Evolutionary conservation across 2,329 filamentous ascomycete species (phyloP).

Genomic region (Ophiocordyceps camponoti-rufipedis): DNA sequence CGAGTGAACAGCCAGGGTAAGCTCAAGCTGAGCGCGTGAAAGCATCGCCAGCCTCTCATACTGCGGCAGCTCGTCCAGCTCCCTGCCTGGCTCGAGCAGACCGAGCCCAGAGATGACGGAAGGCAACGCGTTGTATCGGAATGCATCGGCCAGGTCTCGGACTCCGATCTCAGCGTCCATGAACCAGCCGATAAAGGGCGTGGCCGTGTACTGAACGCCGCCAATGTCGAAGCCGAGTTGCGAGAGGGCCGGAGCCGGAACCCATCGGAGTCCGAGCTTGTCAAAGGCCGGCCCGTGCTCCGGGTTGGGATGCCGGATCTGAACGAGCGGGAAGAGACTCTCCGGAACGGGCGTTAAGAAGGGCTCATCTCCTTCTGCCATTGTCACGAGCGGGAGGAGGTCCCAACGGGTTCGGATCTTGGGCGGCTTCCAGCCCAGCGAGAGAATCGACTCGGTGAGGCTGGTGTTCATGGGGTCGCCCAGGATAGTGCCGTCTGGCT

Average conservation of each 20-base stretch:
- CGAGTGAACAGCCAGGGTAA: slow-evolving; percentile 1
- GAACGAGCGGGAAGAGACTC: not conserved
- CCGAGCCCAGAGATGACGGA: not conserved
- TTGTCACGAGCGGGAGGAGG: slow-evolving; percentile 1
- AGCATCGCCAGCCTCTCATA: not conserved
- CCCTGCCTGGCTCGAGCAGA: not conserved
- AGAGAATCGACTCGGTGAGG: slow-evolving; percentile 1
- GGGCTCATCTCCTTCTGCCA: slow-evolving; percentile 1
- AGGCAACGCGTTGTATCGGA: slow-evolving; percentile 1
- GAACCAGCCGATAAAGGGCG: slow-evolving; percentile 2
- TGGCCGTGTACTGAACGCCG: slow-evolving; percentile 1
- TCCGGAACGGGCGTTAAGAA: slow-evolving; percentile 1
- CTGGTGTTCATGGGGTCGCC: slow-evolving; percentile 1
- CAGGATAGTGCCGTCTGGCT: slow-evolving; percentile 1
- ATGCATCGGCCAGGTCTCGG: slow-evolving; percentile 1
- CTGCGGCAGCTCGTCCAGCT: slow-evolving; percentile 1
- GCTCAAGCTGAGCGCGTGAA: slow-evolving; percentile 1
- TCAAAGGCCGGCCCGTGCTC: not conserved
- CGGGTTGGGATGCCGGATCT: not conserved
- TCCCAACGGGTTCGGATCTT: slow-evolving; percentile 1
- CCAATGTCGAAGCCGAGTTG: slow-evolving; percentile 1
- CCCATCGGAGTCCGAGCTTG: slow-evolving; percentile 1
- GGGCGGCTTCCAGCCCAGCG: slow-evolving; percentile 1
- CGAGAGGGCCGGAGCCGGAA: not conserved
- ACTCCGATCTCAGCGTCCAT: slow-evolving; percentile 2